These are phyloP conservation scores for Phialophora expanda DNA, from an alignment of 2,329 filamentous ascomycete species.

Conservation along the genomic window DNA sequence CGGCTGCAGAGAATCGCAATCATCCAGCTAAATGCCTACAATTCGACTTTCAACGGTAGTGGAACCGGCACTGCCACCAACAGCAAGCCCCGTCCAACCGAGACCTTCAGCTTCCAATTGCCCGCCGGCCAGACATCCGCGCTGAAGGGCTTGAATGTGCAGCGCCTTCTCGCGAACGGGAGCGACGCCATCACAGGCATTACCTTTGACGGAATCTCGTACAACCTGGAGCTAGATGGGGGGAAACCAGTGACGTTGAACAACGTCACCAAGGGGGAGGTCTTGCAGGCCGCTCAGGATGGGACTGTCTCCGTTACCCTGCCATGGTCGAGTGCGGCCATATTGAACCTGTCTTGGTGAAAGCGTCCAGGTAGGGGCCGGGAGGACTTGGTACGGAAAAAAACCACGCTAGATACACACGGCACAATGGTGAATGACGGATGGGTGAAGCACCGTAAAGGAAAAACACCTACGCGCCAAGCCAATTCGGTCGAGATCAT, in stretches of 20 bases:
- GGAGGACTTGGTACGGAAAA: not conserved
- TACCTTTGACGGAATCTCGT: constrained; percentile 66
- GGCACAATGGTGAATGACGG: not conserved
- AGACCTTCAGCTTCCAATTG: constrained; percentile 41
- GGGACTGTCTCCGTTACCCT: constrained; percentile 44
- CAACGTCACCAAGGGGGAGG: constrained; percentile 63
- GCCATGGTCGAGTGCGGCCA: constrained; percentile 41
- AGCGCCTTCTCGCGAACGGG: constrained; percentile 64
- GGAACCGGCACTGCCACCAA: constrained; percentile 37
- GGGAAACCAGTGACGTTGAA: constrained; percentile 60
- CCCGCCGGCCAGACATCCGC: constrained; percentile 30
- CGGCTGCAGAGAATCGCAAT: constrained; percentile 58
- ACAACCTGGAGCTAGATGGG: constrained; percentile 63
- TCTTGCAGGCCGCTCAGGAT: constrained; percentile 42
- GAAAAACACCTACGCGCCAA: not conserved
- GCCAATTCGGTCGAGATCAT: too few species aligned
- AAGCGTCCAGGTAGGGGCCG: not conserved
- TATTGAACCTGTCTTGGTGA: constrained; percentile 37
- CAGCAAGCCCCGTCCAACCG: constrained; percentile 31
- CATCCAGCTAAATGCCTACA: constrained; percentile 65
- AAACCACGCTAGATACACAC: not conserved
- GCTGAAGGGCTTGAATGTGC: constrained; percentile 45
- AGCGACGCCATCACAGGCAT: constrained; percentile 68
- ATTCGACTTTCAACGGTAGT: constrained; percentile 56
- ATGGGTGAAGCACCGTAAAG: not conserved